Conservation (phyloP, 2,329 filamentous ascomycete species). For the Penicillium sp. region DNA sequence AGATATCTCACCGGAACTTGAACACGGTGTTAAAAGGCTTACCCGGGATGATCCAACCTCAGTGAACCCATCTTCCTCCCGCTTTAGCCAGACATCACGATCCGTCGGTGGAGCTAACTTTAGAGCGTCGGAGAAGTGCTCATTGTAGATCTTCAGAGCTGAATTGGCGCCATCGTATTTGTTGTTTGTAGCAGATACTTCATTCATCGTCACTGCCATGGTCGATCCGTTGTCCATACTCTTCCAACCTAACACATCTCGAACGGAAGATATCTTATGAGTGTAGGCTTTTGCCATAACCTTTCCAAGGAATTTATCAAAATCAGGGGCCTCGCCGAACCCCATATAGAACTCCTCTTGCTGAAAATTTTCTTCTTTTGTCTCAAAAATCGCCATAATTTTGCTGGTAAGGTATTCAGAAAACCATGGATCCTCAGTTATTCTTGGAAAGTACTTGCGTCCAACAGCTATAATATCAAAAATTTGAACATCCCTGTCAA, state of each 20-base stretch:
- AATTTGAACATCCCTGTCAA: not conserved
- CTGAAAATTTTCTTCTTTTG: conserved; percentile 5
- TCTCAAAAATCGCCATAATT: conserved; percentile 24
- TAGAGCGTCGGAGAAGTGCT: no score
- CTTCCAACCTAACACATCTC: not conserved
- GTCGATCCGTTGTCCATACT: not conserved
- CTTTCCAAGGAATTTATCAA: conserved; percentile 11
- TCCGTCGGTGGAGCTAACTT: not conserved
- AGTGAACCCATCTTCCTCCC: not conserved
- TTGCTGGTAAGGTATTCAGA: conserved; percentile 15
- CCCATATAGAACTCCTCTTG: conserved; percentile 9
- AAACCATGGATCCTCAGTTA: not conserved
- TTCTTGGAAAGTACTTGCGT: not conserved
- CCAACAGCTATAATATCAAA: not conserved
- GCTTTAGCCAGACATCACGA: not conserved
- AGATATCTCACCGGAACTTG: not conserved
- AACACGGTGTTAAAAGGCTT: not conserved
- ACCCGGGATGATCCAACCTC: not conserved
- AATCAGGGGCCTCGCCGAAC: conserved; percentile 25
- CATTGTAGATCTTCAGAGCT: not conserved
- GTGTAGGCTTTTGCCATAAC: conserved; percentile 2
- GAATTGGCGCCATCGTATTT: not conserved
- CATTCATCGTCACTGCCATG: not conserved
- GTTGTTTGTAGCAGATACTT: not conserved
- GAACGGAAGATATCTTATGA: conserved; percentile 4